Base-by-base conservation (phyloP, 139 green algal species). In the Prasinococcaceae sp. region DNA sequence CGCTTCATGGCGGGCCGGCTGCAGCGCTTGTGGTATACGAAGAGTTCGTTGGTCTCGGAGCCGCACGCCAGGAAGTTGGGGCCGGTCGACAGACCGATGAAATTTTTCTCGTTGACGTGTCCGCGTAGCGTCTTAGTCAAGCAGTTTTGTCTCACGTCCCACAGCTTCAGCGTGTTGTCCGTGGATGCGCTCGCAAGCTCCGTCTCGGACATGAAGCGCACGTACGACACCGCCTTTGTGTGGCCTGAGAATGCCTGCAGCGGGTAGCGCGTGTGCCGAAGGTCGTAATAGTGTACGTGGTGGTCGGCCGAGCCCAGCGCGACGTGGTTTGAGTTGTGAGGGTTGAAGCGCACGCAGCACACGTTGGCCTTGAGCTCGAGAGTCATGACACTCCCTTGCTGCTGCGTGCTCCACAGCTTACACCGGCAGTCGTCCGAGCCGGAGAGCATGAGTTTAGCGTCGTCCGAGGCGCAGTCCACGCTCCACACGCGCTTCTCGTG, bases 41-140 rank as follows among this genome's bases (percentile, higher is more conserved):
- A 76, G 17, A 86, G 63, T 42, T 69, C 49, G 55, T 90, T 85
- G 42, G 64, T 81, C 40, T 95, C 86, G 27, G 66, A 84, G n/a
- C 86, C 86, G 3, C 86, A 86, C 1, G 92, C 46, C 19, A 95
- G 76, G 26, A 84, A 82, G 19, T 73, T 71, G 0, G 60, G 44
- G 9, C 53, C 65, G 9, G 83, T 76, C 2, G 68, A 58, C 20
- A 96, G 65, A 12, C 88, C 88, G n/a, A 94, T 86, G 65, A 96
- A 96, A 65, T 96, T 93, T 53, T 84, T 83, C 58, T 90, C 77
- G 38, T 96, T 96, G 29, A 53, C 41, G 60, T 96, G 88, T 22
- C 88, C 88, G 10, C 14, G 33, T 25, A 66, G 26, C 28, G 41
- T 61, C 24, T 54, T 64, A 36, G 65, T 54, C 53, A 51, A 17